Base-by-base conservation (phyloP, 768 basidiomycete species). In the Leccinum fibrillosum region DNA sequence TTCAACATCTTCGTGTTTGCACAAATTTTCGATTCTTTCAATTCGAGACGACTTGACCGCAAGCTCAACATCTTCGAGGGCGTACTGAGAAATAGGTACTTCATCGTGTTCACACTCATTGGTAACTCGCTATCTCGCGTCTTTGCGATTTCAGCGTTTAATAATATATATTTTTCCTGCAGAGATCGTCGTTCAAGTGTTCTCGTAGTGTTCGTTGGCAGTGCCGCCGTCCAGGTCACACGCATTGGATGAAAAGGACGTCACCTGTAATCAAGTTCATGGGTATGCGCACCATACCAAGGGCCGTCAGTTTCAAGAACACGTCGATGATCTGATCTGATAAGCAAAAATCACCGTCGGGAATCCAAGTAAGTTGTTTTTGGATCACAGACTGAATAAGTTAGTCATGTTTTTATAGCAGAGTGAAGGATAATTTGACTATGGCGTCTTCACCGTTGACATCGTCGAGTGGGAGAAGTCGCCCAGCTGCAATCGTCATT, bases 1-100 rank as follows among this genome's bases (percentile, higher is more conserved):
- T 99, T 99, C 84, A 99, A 98, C 67, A 83, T 87, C 17, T 99
- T 98, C 67, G 96, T 98, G 51, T 98, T 98, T 70, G 91, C 92
- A 28, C 97, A 98, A 73, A 94, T 99, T 64, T 94, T 90, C 82
- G 96, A 95, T 75, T 94, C 92, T 47, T 72, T 98, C 72, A 99
- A 98, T 69, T 92, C 90, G 64, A 81, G 97, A 54, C 81, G 93
- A 37, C 78, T 98, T 49, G 95, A 98, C 66, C 84, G 82, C 58
- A 83, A 85, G 51, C 78, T 94, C 58, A 98, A 99, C 73, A 83
- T 98, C 58, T 93, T 98, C 65, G 86, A 89, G 61, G 92, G 93
- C 45, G 81, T 98, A 30, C 65, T 75, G 42, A 79, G 75, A 51
- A 99, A 99, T 72, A 82, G 74, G 63, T 97, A 91, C 70, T 98